phyloP scores from a whole-genome alignment of 805 yeast species.

The Nakazawaea molendinolei region DNA sequence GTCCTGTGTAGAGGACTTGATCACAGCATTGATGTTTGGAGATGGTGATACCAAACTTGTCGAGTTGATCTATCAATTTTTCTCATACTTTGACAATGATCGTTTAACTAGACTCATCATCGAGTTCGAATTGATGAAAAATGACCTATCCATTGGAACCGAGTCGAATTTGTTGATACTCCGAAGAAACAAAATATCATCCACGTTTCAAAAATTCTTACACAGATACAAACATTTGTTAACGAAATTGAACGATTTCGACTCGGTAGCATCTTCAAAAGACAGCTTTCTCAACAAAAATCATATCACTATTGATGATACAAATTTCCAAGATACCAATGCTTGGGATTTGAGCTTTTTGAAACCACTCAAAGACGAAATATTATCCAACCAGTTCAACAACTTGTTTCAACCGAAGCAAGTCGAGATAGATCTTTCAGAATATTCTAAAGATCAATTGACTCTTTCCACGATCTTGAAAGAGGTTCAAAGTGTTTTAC shows the following conservation, averaged over 20 bases:
- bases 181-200: conserved; percentile 5
- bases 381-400: conserved; percentile 21
- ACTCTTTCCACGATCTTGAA: conserved; percentile 13
- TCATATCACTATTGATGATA: conserved; percentile 5
- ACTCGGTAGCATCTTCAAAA: neutral
- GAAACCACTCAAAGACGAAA: conserved; percentile 25
- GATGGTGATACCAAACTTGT: conserved; percentile 59
- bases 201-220: conserved; percentile 1
- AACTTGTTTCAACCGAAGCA: conserved; percentile 15
- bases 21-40: conserved; percentile 57
- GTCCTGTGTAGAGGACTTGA: conserved; percentile 50
- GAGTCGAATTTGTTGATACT: conserved; percentile 8
- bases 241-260: conserved; percentile 3
- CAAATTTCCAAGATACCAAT: neutral
- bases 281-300: conserved; percentile 7
- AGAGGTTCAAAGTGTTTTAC: conserved; percentile 21
- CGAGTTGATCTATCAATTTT: conserved; percentile 42
- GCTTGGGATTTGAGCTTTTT: conserved; percentile 24
- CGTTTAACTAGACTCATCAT: conserved; percentile 48
- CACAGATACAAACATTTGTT: conserved; percentile 5
- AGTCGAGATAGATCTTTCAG: conserved; percentile 11
- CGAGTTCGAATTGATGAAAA: conserved; percentile 50
- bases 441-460: conserved; percentile 11
- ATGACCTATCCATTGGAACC: conserved; percentile 20
- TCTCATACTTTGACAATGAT: conserved; percentile 38